Percentiles rank a stretch among this genome's conserved stretches.
phyloP scores from a whole-genome alignment of 768 basidiomycete species.

The Sporobolomyces phaffii region DNA sequence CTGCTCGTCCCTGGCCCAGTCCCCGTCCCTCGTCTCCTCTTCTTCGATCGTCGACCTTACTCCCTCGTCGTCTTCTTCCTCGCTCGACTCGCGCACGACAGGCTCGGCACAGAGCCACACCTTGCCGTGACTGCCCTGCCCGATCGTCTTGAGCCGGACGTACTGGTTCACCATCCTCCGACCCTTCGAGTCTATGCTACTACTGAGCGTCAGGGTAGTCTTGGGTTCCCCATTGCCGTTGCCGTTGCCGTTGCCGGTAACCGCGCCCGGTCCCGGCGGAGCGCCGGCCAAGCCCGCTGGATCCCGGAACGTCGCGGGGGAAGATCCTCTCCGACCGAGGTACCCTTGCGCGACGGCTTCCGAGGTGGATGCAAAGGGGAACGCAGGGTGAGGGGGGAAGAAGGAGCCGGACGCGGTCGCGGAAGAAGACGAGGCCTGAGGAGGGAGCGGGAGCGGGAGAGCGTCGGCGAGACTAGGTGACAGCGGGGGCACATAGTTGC shows the following conservation, averaged over 20 bases:
- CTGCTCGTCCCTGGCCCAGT: background rate
- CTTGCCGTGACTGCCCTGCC: slow-evolving; percentile 82
- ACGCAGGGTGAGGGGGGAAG: slow-evolving; percentile 5
- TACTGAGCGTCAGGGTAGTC: slow-evolving; percentile 30
- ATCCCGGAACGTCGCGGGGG: slow-evolving; percentile 17
- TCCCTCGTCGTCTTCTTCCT: slow-evolving; percentile 6
- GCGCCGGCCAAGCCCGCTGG: no score
- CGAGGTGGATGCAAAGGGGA: background rate
- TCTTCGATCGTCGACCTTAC: background rate
- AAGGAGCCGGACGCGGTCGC: slow-evolving; percentile 4
- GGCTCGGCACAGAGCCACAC: slow-evolving; percentile 68
- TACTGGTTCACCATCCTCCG: slow-evolving; percentile 71
- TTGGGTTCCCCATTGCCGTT: slow-evolving; percentile 19
- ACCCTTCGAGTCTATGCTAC: slow-evolving; percentile 38
- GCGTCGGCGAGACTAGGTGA: background rate
- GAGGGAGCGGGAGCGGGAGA: background rate
- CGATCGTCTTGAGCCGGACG: slow-evolving; percentile 65
- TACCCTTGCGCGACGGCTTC: background rate
- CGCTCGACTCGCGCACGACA: slow-evolving; percentile 38
- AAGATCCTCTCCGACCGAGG: slow-evolving; percentile 18
- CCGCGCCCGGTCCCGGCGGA: no score
- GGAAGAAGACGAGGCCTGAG: slow-evolving; percentile 9
- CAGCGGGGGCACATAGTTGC: slow-evolving; percentile 15
- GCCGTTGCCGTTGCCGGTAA: background rate
- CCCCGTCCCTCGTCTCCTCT: background rate